A percentile compares a stretch with the other conserved stretches of the same genome.
phyloP scores from a whole-genome alignment of 345 rosid genomes.

The Dimocarpus longan region DNA sequence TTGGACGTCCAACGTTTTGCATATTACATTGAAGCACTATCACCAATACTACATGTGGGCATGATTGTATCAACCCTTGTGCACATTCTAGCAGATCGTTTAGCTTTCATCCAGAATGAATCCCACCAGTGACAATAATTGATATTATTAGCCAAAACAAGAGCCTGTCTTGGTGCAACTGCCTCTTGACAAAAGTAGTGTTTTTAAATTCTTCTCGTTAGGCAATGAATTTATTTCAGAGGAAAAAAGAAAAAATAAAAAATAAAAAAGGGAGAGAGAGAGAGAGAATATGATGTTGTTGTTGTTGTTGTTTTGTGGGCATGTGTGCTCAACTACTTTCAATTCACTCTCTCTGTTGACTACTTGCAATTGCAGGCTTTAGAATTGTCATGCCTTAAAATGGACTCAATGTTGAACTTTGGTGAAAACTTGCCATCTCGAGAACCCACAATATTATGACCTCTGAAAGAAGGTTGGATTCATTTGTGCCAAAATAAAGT shows the following conservation, averaged over 20 bases:
- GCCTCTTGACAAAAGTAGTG: too few species aligned
- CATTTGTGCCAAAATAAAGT: neutral
- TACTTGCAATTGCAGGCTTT: conserved; percentile 14
- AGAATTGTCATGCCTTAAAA: neutral
- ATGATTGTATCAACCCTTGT: neutral
- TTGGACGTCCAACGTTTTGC: too few species aligned
- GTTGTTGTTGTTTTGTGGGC: neutral
- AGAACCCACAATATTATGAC: neutral
- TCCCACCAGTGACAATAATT: too few species aligned
- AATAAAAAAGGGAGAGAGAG: too few species aligned
- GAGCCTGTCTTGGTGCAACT: too few species aligned
- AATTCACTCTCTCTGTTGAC: neutral
- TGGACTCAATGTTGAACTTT: too few species aligned
- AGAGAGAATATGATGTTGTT: neutral
- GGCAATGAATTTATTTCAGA: neutral
- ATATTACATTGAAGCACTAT: neutral
- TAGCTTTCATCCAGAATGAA: too few species aligned
- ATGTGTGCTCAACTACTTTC: conserved; percentile 5
- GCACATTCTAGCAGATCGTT: too few species aligned
- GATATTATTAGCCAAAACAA: too few species aligned
- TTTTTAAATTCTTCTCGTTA: too few species aligned
- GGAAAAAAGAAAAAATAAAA: too few species aligned
- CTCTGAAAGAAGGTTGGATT: neutral
- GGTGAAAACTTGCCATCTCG: too few species aligned
- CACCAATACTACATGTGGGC: neutral